A percentile compares a stretch with the other conserved stretches of the same genome.
phyloP scores from a whole-genome alignment of 2,329 filamentous ascomycete species.

The Juglanconis sp. region DNA sequence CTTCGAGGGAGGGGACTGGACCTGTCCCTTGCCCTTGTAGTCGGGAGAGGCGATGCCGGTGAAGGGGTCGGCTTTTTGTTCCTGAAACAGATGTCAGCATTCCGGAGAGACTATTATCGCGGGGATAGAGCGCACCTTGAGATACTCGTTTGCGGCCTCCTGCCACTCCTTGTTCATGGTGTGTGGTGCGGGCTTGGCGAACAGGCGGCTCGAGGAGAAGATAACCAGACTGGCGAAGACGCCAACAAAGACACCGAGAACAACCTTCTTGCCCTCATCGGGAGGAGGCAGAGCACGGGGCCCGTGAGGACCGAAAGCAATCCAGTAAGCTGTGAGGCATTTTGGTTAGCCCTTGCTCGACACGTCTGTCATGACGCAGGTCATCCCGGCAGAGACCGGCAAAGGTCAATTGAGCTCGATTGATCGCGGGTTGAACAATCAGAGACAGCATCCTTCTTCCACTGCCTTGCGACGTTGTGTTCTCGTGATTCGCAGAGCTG shows the following conservation, averaged over 20 bases:
- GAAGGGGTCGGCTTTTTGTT: constrained; percentile 81
- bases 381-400: constrained; percentile 19
- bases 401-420: constrained; percentile 13
- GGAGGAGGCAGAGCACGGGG: constrained; percentile 80
- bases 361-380: constrained; percentile 10
- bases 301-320: constrained; percentile 94
- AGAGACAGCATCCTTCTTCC: neutral
- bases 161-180: constrained; percentile 98
- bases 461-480: neutral
- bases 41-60: constrained; percentile 77
- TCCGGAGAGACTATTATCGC: neutral
- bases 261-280: constrained; percentile 78
- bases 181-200: constrained; percentile 69
- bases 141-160: constrained; percentile 89
- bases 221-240: constrained; percentile 64
- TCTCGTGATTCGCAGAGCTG: neutral
- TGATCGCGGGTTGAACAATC: neutral
- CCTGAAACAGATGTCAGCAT: constrained; percentile 44
- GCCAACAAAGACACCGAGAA: constrained; percentile 68
- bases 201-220: constrained; percentile 69
- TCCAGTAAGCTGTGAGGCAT: constrained; percentile 81
- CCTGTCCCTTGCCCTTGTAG: constrained; percentile 74
- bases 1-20: constrained; percentile 65
- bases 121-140: constrained; percentile 64
- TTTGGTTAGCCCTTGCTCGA: constrained; percentile 33